phyloP scores from a whole-genome alignment of 306 rosid genomes.

The Gleditsia sinensis region DNA sequence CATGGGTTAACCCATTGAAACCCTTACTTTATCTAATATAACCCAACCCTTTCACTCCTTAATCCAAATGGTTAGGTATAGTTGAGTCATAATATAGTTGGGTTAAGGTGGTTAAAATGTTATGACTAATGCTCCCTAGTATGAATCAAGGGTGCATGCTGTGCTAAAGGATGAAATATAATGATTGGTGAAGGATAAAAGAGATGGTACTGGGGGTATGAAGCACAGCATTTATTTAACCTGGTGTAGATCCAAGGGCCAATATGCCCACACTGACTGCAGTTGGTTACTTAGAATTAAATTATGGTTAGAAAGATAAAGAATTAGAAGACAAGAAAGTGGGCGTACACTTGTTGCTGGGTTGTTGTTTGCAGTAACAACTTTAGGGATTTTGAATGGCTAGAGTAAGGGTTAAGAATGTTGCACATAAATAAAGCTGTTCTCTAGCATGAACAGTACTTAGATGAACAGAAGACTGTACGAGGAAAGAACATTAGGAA shows the following conservation, averaged over 20 bases:
- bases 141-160: neutral
- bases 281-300: neutral
- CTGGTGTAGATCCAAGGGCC: constrained; percentile 1
- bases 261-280: neutral
- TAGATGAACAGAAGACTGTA: neutral
- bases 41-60: too few species aligned
- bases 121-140: constrained; percentile 4
- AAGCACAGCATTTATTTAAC: neutral
- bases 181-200: too few species aligned
- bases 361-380: neutral
- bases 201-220: neutral
- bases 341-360: neutral
- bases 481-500: neutral
- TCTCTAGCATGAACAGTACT: neutral
- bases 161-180: neutral
- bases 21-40: too few species aligned
- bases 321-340: neutral
- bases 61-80: too few species aligned
- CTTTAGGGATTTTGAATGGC: neutral
- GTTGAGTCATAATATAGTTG: too few species aligned
- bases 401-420: neutral
- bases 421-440: neutral
- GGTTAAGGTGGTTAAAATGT: too few species aligned
- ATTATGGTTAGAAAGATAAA: neutral
- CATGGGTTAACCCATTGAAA: too few species aligned